Conservation (phyloP, 305 asterid genomes). For the Fraxinus platypoda region DNA sequence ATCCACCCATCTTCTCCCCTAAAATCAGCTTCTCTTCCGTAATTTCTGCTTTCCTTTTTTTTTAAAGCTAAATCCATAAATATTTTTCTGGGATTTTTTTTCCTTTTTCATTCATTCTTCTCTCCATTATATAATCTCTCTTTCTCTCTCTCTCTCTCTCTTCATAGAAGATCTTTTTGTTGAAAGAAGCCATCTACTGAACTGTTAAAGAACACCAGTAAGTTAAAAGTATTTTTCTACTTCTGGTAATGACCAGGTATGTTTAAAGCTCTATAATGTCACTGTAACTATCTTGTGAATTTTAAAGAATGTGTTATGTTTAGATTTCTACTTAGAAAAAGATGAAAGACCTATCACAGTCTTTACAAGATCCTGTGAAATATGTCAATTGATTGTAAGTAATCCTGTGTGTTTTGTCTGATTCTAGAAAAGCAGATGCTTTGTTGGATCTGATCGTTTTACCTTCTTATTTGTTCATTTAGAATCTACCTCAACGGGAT, state of each 20-base stretch:
- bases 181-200: neutral
- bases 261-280: neutral
- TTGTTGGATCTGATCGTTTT: constrained; percentile 20
- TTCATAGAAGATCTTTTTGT: neutral
- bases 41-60: constrained; percentile 16
- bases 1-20: constrained; percentile 15
- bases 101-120: neutral
- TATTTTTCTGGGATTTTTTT: neutral
- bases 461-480: constrained; percentile 4
- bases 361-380: neutral
- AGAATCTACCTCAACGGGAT: constrained; percentile 8
- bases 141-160: neutral
- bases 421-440: neutral
- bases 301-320: neutral
- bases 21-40: constrained; percentile 24
- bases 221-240: neutral
- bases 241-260: neutral
- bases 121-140: neutral
- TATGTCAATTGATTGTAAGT: neutral
- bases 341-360: neutral
- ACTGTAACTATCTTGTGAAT: neutral
- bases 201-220: neutral
- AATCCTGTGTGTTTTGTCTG: neutral
- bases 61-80: neutral
- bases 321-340: neutral